A percentile compares a stretch with the other conserved stretches of the same genome.
Evolutionary conservation across 164 flowering plant genomes (phyloP).

Genomic region (Dillenia turbinata): DNA sequence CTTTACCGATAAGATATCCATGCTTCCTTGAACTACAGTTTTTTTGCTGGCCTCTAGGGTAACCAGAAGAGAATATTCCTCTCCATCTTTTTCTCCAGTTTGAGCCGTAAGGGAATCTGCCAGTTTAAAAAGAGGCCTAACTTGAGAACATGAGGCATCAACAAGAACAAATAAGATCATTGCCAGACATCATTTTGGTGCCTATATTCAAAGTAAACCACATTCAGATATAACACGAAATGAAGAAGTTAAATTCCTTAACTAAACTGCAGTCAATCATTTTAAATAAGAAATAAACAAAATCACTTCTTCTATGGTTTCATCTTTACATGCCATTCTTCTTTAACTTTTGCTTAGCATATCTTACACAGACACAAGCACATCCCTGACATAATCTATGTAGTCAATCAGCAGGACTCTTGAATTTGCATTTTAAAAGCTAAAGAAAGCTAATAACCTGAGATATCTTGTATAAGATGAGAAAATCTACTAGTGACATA

Average conservation of each 20-base stretch:
- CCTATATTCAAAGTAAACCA: no score
- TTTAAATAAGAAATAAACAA: no score
- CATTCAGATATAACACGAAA: no score
- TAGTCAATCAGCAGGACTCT: no score
- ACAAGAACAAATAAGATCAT: constrained; percentile 4
- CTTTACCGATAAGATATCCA: constrained; percentile 74
- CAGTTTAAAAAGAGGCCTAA: constrained; percentile 16
- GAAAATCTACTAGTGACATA: constrained; percentile 56
- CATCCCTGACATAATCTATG: no score
- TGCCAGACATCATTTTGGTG: neutral
- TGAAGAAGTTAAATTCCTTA: no score
- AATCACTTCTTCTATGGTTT: no score
- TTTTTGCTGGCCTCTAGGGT: constrained; percentile 74
- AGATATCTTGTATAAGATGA: constrained; percentile 57
- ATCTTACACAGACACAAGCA: no score
- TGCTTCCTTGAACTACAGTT: constrained; percentile 84
- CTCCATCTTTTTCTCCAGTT: constrained; percentile 33
- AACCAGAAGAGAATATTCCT: constrained; percentile 48
- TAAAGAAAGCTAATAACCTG: constrained; percentile 44
- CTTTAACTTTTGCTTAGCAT: no score
- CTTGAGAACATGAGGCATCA: constrained; percentile 7
- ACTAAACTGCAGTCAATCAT: no score
- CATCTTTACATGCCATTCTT: no score
- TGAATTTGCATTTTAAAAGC: neutral
- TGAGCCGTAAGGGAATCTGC: constrained; percentile 60